Base-by-base conservation (phyloP, 345 rosid genomes). In the Acer yangbiense region DNA sequence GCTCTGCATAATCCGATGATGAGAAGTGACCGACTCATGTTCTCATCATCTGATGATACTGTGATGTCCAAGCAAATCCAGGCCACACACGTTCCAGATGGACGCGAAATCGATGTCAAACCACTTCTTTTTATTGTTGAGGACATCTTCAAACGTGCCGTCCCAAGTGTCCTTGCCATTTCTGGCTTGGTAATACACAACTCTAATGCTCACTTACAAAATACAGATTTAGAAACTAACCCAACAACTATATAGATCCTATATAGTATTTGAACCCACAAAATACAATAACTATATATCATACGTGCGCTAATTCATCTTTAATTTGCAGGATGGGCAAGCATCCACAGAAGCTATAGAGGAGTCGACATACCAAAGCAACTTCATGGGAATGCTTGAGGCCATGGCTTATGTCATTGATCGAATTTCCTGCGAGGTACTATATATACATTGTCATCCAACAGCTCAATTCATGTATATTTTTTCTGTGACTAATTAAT, bases 11-110 rank as follows among this genome's bases (percentile, higher is more conserved):
- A 81, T 70, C 82, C 62, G 35, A 27, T 75, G 12, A 66, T 39
- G 44, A 85, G 50, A 84, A 82, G 86, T 52, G 86, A 87, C 60
- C 80, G 86, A 65, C 76, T 86, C 7, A 79, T 79, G 82, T 87
- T 87, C 72, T 81, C 90, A 23, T 23, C 25, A 25, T 85, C 90
- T 25, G 92, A 94, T 52, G 98, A 91, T 71, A 77, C 78, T 55
- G 79, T 83, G 55, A 81, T 92, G 94, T 72, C 87, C 76, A 90
- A 87, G 83, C 90, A 85, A 85, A 86, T 94, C 71, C 80, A 80
- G 75, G 78, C 79, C 41, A 85, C 95, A 68, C 95, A 92, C 74
- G 41, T 77, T 69, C 98, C 95, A 17, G 97, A 90, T 58, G 95
- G 88, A 71, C 43, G 82, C 13, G 85, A 71, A 69, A 78, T 90